These are phyloP conservation scores for Apocynum venetum DNA, from an alignment of 257 asterid genomes.

Conservation along the genomic window DNA sequence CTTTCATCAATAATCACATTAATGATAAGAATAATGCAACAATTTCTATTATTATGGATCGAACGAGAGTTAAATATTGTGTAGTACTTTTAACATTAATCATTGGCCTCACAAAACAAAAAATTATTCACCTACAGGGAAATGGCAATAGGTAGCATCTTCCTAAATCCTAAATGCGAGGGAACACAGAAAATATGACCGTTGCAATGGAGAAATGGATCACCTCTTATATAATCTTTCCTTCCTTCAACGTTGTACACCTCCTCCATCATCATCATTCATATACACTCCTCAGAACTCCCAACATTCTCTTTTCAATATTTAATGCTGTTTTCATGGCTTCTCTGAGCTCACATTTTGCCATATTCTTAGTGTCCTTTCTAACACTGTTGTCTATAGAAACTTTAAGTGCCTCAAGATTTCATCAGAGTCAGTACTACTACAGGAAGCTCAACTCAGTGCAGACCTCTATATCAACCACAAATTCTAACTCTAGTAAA, in stretches of 20 bases:
- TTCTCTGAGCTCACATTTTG: conserved; percentile 7
- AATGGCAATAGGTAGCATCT: background rate
- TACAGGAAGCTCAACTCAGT: background rate
- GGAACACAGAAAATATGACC: conserved; percentile 57
- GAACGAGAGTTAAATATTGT: no score
- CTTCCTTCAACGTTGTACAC: background rate
- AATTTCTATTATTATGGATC: no score
- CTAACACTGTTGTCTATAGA: background rate
- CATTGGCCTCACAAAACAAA: background rate
- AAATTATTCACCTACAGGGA: background rate
- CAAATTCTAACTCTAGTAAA: conserved; percentile 17
- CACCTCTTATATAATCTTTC: conserved; percentile 1
- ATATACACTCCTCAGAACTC: background rate
- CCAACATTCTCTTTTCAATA: conserved; percentile 5
- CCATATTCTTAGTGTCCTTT: conserved; percentile 12
- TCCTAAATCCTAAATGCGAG: conserved; percentile 2
- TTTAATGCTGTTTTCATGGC: conserved; percentile 14
- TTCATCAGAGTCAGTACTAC: background rate
- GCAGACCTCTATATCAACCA: background rate
- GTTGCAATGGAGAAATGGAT: conserved; percentile 33
- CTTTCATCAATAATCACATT: no score
- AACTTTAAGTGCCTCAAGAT: background rate
- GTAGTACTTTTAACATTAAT: background rate
- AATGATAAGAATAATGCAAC: no score
- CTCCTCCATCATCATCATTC: background rate